phyloP scores from a whole-genome alignment of 495 filamentous ascomycete species.

The Cairneyella variabilis region DNA sequence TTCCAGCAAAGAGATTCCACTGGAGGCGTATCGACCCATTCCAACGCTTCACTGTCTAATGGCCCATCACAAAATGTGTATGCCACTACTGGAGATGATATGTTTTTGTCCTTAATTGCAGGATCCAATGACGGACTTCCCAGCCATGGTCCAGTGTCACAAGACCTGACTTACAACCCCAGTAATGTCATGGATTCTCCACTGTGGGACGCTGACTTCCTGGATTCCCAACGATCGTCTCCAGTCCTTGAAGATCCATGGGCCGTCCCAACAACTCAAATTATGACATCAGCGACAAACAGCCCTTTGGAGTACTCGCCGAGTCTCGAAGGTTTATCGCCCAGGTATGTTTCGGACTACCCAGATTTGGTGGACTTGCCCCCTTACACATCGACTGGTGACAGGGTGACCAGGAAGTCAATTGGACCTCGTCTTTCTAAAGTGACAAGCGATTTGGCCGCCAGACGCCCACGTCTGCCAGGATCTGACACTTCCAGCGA shows the following conservation, averaged over 20 bases:
- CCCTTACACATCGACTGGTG: conserved; percentile 22
- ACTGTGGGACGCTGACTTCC: conserved; percentile 18
- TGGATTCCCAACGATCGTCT: conserved; percentile 24
- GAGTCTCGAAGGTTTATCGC: conserved; percentile 23
- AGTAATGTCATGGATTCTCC: conserved; percentile 11
- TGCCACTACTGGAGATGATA: conserved; percentile 19
- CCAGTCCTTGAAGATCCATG: conserved; percentile 20
- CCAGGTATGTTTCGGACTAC: conserved; percentile 22
- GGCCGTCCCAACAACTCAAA: conserved; percentile 9
- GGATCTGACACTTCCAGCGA: conserved; percentile 24
- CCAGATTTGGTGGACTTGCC: conserved; percentile 21
- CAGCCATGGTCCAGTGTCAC: conserved; percentile 15
- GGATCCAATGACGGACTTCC: conserved; percentile 10
- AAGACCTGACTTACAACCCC: conserved; percentile 16
- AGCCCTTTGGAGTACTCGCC: conserved; percentile 24
- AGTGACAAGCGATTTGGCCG: conserved; percentile 18
- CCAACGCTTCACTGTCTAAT: conserved; percentile 5
- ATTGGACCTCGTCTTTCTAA: conserved; percentile 25
- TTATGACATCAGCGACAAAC: conserved; percentile 16
- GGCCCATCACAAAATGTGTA: conserved; percentile 14
- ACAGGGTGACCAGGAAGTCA: conserved; percentile 20
- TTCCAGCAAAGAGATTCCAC: conserved; percentile 20
- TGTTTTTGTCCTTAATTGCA: conserved; percentile 12
- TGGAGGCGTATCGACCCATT: neutral
- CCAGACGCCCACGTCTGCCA: conserved; percentile 11